phyloP scores from a whole-genome alignment of 2,329 filamentous ascomycete species.

The Talaromyces albobiverticillius region DNA sequence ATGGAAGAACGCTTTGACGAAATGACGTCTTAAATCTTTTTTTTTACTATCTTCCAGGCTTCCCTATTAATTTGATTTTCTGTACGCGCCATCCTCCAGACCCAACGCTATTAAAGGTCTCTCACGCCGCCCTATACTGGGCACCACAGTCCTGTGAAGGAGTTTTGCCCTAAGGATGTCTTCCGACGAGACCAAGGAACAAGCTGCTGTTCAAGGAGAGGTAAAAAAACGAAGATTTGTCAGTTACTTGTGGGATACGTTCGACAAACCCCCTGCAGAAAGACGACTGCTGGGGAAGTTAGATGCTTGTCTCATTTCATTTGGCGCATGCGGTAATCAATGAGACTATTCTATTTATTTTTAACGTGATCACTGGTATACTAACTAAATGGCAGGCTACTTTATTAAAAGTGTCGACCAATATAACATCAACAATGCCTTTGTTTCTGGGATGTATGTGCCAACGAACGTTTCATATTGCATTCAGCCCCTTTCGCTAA shows the following conservation, averaged over 20 bases:
- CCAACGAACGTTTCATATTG: not conserved
- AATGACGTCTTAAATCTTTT: not conserved
- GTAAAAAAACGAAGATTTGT: conserved; percentile 44
- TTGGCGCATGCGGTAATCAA: conserved; percentile 41
- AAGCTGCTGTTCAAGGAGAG: conserved; percentile 19
- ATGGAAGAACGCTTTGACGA: not conserved
- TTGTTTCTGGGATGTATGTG: conserved; percentile 46
- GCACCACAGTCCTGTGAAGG: not conserved
- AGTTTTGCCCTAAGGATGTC: conserved; percentile 9
- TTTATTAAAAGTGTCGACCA: conserved; percentile 52
- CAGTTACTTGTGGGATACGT: conserved; percentile 53
- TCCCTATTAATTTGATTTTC: not conserved
- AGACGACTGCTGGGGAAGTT: conserved; percentile 49
- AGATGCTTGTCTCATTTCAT: conserved; percentile 48
- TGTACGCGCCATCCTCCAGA: not conserved
- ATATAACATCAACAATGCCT: conserved; percentile 47
- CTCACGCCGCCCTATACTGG: not conserved
- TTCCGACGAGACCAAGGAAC: conserved; percentile 6
- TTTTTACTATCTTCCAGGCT: not conserved
- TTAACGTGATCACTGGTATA: not conserved
- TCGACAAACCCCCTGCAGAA: conserved; percentile 52
- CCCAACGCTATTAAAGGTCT: not conserved
- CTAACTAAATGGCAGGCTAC: conserved; percentile 34
- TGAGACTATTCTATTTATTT: not conserved
- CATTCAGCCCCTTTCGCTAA: too few relatives aligned